Evolutionary conservation across 345 rosid genomes (phyloP).

Genomic region (Leavenworthia alabamica): DNA sequence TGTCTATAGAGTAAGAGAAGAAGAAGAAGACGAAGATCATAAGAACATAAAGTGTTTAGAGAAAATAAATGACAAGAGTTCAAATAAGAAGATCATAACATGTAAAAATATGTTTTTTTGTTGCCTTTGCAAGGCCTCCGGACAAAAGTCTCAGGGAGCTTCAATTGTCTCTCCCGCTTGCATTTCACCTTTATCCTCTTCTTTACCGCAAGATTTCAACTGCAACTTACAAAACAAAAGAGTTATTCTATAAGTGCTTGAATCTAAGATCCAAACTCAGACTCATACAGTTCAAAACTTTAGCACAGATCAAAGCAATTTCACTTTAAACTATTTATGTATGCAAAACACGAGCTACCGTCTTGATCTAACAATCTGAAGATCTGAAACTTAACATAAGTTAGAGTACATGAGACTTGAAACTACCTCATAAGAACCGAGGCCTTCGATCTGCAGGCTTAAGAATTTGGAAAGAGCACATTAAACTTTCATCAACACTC

Average conservation of each 20-base stretch:
- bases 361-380: background rate
- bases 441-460: slow-evolving; percentile 69
- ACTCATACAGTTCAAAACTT: background rate
- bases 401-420: slow-evolving; percentile 4
- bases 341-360: background rate
- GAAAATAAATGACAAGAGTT: slow-evolving; percentile 25
- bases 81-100: slow-evolving; percentile 27
- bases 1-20: slow-evolving; percentile 24
- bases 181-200: background rate
- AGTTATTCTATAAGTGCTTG: background rate
- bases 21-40: background rate
- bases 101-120: slow-evolving; percentile 6
- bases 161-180: slow-evolving; percentile 20
- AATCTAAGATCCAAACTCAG: background rate
- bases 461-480: slow-evolving; percentile 95
- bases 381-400: background rate
- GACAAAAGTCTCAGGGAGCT: slow-evolving; percentile 24
- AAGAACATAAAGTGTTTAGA: slow-evolving; percentile 13
- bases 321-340: background rate
- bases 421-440: slow-evolving; percentile 47
- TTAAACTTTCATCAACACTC: slow-evolving; percentile 93
- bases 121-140: slow-evolving; percentile 25
- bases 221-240: slow-evolving; percentile 10
- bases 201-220: slow-evolving; percentile 14
- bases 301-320: background rate